Percentiles rank a stretch among this genome's conserved stretches.
These are phyloP conservation scores for Pythium dissimile DNA, from an alignment of 352 stramenopile genomes.

Conservation along the genomic window DNA sequence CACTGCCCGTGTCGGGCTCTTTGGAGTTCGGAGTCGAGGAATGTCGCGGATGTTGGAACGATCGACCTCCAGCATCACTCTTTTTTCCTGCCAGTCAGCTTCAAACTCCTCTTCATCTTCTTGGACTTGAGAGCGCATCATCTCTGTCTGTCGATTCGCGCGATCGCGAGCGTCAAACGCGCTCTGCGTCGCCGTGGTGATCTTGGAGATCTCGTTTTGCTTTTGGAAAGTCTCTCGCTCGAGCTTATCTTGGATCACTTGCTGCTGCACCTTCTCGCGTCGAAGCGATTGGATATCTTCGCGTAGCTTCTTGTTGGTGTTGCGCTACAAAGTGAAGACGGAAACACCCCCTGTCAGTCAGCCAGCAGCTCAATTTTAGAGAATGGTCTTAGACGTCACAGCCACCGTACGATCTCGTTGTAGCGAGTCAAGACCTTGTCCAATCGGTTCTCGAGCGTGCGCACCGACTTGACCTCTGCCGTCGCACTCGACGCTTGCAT, in stretches of 20 bases:
- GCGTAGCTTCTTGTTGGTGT: slow-evolving; percentile 75
- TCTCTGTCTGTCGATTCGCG: slow-evolving; percentile 75
- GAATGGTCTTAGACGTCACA: too few species aligned
- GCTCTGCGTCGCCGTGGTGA: slow-evolving; percentile 69
- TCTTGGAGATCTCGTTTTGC: slow-evolving; percentile 78
- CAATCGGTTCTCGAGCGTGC: slow-evolving; percentile 76
- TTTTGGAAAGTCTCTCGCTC: slow-evolving; percentile 83
- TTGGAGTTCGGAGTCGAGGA: slow-evolving; percentile 55
- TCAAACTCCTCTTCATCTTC: slow-evolving; percentile 87
- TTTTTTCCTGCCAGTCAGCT: slow-evolving; percentile 78
- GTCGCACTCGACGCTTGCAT: slow-evolving; percentile 42
- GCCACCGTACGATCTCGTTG: slow-evolving; percentile 58
- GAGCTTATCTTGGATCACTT: slow-evolving; percentile 72
- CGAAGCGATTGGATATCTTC: slow-evolving; percentile 77
- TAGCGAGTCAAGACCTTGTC: slow-evolving; percentile 83
- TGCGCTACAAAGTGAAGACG: slow-evolving; percentile 31
- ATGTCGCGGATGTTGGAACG: slow-evolving; percentile 76
- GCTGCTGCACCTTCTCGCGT: slow-evolving; percentile 77
- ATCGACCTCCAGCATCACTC: slow-evolving; percentile 82
- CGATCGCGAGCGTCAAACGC: slow-evolving; percentile 83
- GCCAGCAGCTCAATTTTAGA: too few species aligned
- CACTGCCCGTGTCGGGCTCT: slow-evolving; percentile 38
- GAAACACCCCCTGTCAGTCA: too few species aligned
- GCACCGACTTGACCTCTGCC: slow-evolving; percentile 55
- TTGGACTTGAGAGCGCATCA: slow-evolving; percentile 61